Evolutionary conservation across 2,329 filamentous ascomycete species (phyloP), one percentile per base, ranked within the genome.

Genomic region (Aspergillus pseudoviridinutans): DNA sequence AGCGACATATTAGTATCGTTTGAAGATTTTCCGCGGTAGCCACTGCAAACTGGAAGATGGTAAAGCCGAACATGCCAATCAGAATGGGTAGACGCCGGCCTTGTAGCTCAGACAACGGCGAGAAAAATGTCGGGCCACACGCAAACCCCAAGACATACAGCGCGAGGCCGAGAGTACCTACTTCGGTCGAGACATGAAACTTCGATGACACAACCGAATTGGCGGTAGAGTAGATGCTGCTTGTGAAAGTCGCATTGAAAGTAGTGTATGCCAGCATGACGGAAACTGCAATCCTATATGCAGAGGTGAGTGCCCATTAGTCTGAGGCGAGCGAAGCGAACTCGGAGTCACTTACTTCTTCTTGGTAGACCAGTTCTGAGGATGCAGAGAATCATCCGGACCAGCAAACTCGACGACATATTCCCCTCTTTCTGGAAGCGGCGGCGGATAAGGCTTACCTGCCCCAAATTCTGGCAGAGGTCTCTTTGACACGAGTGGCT

Each of bases 361-460:
- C 69, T 78, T 84, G 54, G 89, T 68, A 0, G 89, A 82, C 92
- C 92, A 96, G 71, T 96, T 96, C 76, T 93, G 89, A 1, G 91
- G 88, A 73, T 96, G 91, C 59, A 92, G 69, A 2, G 91, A 91
- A 67, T 96, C 92, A 62, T 92, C 82, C 1, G 86, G 87, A 0
- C 91, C 92, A 64, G 92, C 88, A 68, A 96, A 96, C 73, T 91
- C 83, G 12, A 85, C 83, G 1, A 85, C 82, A 67, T 86, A 86
- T 58, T 84, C 81, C 65, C 85, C 82, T 59, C 77, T 75, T n/a
- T 79, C 79, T 7, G 82, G 82, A 17, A 86, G 67, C 0, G 72
- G 74, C 17, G 82, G 82, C 6, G 84, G 84, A 66, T 81, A 84
- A 5, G 81, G 76, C 63, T 85, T 86, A 1, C 81, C 82, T 29